Conservation (phyloP, 164 flowering plant genomes). For the Aristolochia contorta region DNA sequence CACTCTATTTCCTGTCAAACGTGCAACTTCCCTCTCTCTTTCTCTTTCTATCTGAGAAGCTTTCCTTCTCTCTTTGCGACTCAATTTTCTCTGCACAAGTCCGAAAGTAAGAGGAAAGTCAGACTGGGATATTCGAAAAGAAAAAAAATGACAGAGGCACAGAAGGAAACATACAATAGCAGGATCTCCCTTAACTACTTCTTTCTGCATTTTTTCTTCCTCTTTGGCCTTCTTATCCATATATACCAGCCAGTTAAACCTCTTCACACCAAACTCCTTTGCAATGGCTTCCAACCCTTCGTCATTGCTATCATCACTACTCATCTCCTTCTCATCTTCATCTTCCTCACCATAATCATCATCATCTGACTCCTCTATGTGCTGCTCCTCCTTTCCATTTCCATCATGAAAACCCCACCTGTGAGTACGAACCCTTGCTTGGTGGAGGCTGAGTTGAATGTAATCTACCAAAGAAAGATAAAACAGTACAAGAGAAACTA, state of each 20-base stretch:
- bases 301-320: slow-evolving; percentile 95
- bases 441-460: slow-evolving; percentile 50
- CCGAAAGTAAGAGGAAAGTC: not conserved
- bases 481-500: not conserved
- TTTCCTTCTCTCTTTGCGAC: slow-evolving; percentile 97
- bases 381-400: slow-evolving; percentile 55
- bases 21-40: slow-evolving; percentile 76
- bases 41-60: slow-evolving; percentile 93
- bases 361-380: slow-evolving; percentile 55
- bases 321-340: slow-evolving; percentile 74
- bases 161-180: slow-evolving; percentile 59
- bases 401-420: slow-evolving; percentile 92
- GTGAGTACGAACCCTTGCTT: slow-evolving; percentile 88
- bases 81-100: slow-evolving; percentile 65
- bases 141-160: not conserved
- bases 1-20: slow-evolving; percentile 49
- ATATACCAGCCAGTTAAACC: slow-evolving; percentile 95
- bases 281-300: slow-evolving; percentile 91
- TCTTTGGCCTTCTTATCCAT: slow-evolving; percentile 95
- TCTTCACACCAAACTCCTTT: slow-evolving; percentile 93
- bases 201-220: slow-evolving; percentile 90
- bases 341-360: slow-evolving; percentile 76
- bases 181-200: slow-evolving; percentile 94
- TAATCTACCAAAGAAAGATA: slow-evolving; percentile 28
- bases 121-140: not conserved